Evolutionary conservation across 495 filamentous ascomycete genomes (phyloP).

Genomic region (Podospora pseudopauciseta): DNA sequence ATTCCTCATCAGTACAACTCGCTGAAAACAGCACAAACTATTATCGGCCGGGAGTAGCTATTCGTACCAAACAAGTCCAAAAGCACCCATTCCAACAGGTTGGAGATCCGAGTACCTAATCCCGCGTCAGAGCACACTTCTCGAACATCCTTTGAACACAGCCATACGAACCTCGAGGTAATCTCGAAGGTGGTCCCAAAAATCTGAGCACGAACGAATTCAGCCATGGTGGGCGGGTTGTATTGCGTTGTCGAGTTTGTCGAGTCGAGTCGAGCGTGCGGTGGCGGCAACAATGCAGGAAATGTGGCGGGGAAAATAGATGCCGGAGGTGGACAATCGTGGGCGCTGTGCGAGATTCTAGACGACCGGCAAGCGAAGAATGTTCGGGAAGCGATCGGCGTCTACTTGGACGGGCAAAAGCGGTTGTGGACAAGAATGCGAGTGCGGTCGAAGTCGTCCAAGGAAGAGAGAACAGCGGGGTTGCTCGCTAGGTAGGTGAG

Average conservation of each 20-base stretch:
- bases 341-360: neutral
- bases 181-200: constrained; percentile 99
- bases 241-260: neutral
- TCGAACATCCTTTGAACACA: constrained; percentile 13
- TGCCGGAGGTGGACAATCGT: neutral
- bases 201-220: constrained; percentile 98
- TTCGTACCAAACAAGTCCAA: constrained; percentile 92
- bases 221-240: constrained; percentile 63
- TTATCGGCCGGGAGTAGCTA: neutral
- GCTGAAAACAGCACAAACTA: neutral
- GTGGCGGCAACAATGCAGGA: neutral
- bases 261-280: neutral
- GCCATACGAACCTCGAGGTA: constrained; percentile 63
- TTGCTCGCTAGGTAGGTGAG: neutral
- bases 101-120: constrained; percentile 84
- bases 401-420: neutral
- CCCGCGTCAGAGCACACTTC: constrained; percentile 41
- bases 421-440: neutral
- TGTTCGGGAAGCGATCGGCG: constrained; percentile 2
- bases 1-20: neutral
- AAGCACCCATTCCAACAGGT: constrained; percentile 98
- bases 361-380: neutral
- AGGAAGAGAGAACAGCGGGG: neutral
- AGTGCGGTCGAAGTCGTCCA: neutral
- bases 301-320: neutral